Conservation (phyloP, 2,329 filamentous ascomycete genomes). For the Colletotrichum scovillei region DNA sequence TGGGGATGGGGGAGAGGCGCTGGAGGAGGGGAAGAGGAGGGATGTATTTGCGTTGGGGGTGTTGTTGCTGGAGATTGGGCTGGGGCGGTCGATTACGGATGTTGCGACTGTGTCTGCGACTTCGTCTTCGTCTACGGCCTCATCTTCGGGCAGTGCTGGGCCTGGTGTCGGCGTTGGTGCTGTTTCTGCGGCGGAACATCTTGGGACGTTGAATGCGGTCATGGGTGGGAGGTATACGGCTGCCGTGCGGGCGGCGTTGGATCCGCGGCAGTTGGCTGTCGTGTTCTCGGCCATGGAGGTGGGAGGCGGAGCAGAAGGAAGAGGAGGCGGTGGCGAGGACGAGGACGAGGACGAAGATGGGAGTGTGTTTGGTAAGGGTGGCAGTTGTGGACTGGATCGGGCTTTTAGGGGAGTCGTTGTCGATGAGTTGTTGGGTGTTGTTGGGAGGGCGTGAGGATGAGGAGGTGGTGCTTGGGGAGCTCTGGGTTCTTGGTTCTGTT, state of each 20-base stretch:
- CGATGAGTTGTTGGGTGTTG: not conserved
- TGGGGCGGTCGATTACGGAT: not conserved
- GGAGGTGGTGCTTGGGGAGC: not conserved
- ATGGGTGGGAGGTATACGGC: not conserved
- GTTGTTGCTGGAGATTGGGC: not conserved
- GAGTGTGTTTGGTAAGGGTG: not conserved
- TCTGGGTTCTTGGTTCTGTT: no score
- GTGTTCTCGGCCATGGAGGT: not conserved
- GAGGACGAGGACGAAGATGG: not conserved
- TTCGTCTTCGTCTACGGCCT: not conserved
- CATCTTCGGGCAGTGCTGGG: not conserved
- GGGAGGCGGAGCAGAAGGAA: not conserved
- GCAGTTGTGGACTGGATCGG: not conserved
- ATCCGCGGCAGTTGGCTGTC: not conserved
- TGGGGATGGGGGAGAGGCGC: not conserved
- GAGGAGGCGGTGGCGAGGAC: no score
- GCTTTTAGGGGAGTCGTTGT: not conserved
- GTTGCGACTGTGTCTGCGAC: not conserved
- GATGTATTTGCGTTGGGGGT: not conserved
- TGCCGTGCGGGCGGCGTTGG: not conserved
- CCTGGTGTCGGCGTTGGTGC: not conserved
- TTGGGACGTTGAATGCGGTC: not conserved
- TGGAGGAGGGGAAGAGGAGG: not conserved
- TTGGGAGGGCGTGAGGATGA: not conserved
- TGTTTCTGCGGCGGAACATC: not conserved